Conservation (phyloP, 2,329 filamentous ascomycete genomes). For the Colletotrichum sp. region DNA sequence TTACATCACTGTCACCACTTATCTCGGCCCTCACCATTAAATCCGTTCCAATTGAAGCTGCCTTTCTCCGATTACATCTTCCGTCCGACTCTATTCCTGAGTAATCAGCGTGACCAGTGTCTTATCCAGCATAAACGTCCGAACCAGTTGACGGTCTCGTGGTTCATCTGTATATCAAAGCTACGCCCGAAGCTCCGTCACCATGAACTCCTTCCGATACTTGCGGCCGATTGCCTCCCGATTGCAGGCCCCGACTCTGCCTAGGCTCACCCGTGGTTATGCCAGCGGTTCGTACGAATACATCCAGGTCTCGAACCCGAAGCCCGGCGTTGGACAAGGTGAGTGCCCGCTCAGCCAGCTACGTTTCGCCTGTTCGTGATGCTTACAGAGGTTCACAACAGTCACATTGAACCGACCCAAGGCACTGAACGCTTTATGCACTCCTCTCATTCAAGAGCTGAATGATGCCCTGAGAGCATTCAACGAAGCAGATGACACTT, state of each 20-base stretch:
- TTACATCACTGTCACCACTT: background rate
- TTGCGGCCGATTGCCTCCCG: constrained; percentile 66
- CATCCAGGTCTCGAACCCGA: constrained; percentile 81
- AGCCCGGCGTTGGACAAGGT: constrained; percentile 92
- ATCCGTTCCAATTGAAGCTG: background rate
- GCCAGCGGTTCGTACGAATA: constrained; percentile 72
- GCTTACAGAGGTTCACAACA: constrained; percentile 40
- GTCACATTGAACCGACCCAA: constrained; percentile 94
- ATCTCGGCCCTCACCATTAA: background rate
- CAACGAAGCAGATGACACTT: constrained; percentile 72
- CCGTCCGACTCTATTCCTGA: background rate
- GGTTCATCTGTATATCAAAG: background rate
- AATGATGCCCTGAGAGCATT: constrained; percentile 78
- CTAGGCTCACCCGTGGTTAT: constrained; percentile 60
- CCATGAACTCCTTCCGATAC: constrained; percentile 61
- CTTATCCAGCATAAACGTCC: background rate
- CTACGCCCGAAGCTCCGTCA: constrained; percentile 18
- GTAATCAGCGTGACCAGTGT: background rate
- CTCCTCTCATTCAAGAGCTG: constrained; percentile 88
- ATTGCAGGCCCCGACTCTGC: constrained; percentile 63
- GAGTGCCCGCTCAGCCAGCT: constrained; percentile 30
- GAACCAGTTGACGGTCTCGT: background rate
- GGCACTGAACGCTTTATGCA: constrained; percentile 92
- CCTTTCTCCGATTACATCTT: background rate
- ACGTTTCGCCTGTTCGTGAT: constrained; percentile 5